phyloP scores from a whole-genome alignment of 2,329 filamentous ascomycete species.

The Trematosphaeria pertusa region DNA sequence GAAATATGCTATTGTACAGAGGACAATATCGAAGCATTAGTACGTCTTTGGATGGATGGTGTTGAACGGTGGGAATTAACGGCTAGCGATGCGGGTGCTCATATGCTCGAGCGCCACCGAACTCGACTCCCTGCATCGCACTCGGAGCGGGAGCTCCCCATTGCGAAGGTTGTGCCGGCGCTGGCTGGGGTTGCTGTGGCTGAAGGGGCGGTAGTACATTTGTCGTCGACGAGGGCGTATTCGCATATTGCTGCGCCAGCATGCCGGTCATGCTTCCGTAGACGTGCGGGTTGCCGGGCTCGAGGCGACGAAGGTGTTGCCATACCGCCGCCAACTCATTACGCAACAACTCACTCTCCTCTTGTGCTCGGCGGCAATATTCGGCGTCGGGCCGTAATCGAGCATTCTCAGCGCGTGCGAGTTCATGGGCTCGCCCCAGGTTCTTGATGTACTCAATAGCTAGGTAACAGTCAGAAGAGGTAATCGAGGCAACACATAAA shows the following conservation, averaged over 20 bases:
- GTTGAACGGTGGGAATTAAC: background rate
- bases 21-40: slow-evolving; percentile 2
- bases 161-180: slow-evolving; percentile 42
- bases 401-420: slow-evolving; percentile 47
- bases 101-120: slow-evolving; percentile 47
- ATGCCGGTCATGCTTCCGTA: slow-evolving; percentile 56
- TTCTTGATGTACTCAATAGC: slow-evolving; percentile 59
- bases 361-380: slow-evolving; percentile 51
- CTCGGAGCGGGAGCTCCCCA: slow-evolving; percentile 41
- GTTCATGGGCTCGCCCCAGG: slow-evolving; percentile 48
- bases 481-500: background rate
- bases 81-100: slow-evolving; percentile 43
- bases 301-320: slow-evolving; percentile 54
- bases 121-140: slow-evolving; percentile 60
- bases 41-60: slow-evolving; percentile 3
- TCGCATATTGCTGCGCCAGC: slow-evolving; percentile 49
- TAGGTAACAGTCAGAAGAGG: slow-evolving; percentile 28
- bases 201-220: slow-evolving; percentile 49
- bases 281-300: slow-evolving; percentile 55
- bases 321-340: slow-evolving; percentile 56
- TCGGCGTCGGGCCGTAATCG: slow-evolving; percentile 54
- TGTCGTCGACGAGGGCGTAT: slow-evolving; percentile 34
- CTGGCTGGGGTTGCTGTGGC: slow-evolving; percentile 41
- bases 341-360: slow-evolving; percentile 56
- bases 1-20: slow-evolving; percentile 27